These are phyloP conservation scores for Eucalyptus cloeziana DNA, from an alignment of 345 rosid species.

Conservation along the genomic window DNA sequence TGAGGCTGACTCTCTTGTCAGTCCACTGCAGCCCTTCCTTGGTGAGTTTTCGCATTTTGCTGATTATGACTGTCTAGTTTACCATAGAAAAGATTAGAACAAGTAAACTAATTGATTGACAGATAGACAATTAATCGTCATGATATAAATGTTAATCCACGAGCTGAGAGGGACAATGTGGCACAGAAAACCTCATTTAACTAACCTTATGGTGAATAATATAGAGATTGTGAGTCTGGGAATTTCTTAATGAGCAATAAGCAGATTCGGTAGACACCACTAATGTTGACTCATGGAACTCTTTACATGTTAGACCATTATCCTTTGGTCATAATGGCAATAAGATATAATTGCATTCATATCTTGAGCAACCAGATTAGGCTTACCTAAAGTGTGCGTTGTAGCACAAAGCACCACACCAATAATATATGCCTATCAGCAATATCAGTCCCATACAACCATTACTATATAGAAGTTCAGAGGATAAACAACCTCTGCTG, in stretches of 20 bases:
- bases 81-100: neutral
- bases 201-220: neutral
- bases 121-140: neutral
- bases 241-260: neutral
- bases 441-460: neutral
- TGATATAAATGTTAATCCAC: neutral
- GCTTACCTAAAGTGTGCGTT: neutral
- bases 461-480: neutral
- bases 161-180: neutral
- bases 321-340: neutral
- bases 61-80: constrained; percentile 56
- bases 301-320: neutral
- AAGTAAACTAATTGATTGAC: neutral
- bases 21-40: constrained; percentile 92
- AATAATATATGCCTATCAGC: neutral
- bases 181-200: neutral
- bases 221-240: neutral
- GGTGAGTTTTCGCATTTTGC: constrained; percentile 78
- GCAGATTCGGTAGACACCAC: neutral
- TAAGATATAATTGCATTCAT: neutral
- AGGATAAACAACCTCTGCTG: neutral
- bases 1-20: constrained; percentile 85
- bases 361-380: neutral
- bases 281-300: neutral
- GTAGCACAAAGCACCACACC: neutral